Percentiles rank a stretch among this genome's conserved stretches.
phyloP scores from a whole-genome alignment of 148 eudicot genomes.

The Cornus controversa region DNA sequence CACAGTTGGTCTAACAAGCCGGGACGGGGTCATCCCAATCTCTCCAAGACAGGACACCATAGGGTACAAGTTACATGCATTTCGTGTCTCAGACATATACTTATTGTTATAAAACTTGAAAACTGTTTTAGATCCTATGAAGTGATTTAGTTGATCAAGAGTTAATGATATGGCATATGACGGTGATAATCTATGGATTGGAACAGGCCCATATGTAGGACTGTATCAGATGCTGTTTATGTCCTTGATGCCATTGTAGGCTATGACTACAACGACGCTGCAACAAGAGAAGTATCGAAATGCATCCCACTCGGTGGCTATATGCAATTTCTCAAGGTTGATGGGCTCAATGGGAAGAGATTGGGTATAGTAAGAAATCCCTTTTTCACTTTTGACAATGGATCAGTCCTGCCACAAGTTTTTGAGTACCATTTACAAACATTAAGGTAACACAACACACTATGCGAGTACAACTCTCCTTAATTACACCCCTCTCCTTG shows the following conservation, averaged over 20 bases:
- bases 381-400: conserved; percentile 12
- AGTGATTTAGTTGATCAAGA: too few species aligned
- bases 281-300: conserved; percentile 41
- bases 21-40: conserved; percentile 46
- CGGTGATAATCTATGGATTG: neutral
- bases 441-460: conserved; percentile 27
- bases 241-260: conserved; percentile 46
- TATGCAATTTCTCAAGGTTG: conserved; percentile 37
- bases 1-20: conserved; percentile 51
- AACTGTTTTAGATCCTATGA: too few species aligned
- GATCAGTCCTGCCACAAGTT: conserved; percentile 3
- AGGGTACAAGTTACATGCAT: conserved; percentile 29
- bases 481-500: too few species aligned
- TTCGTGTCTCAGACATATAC: too few species aligned
- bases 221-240: conserved; percentile 50
- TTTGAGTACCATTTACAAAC: conserved; percentile 34
- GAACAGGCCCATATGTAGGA: conserved; percentile 43
- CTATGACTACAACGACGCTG: conserved; percentile 31
- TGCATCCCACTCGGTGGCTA: conserved; percentile 46
- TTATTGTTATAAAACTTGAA: too few species aligned
- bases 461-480: too few species aligned
- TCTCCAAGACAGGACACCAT: conserved; percentile 37
- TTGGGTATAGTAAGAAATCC: conserved; percentile 42
- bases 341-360: conserved; percentile 48
- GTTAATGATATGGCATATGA: too few species aligned